These are phyloP conservation scores for Acer saccharum DNA, from an alignment of 345 rosid species.

Conservation along the genomic window DNA sequence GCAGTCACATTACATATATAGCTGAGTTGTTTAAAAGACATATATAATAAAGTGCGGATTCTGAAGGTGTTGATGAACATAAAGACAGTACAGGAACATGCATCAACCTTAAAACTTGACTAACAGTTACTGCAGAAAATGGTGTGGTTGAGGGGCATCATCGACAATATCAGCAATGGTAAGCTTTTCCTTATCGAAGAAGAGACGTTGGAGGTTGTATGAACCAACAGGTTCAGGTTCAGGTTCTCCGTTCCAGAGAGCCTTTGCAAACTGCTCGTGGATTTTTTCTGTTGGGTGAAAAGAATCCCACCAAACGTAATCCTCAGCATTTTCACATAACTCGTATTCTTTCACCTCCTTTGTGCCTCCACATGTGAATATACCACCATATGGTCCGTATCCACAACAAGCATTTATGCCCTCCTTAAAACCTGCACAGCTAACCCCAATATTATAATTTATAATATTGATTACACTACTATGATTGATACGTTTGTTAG, in stretches of 20 bases:
- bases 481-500: too few relatives aligned
- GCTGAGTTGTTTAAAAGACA: not conserved
- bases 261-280: conserved; percentile 43
- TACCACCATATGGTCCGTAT: conserved; percentile 43
- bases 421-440: conserved; percentile 48
- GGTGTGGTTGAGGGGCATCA: conserved; percentile 29
- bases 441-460: not conserved
- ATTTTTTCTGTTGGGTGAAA: conserved; percentile 49
- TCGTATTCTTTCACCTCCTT: conserved; percentile 27
- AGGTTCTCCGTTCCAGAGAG: conserved; percentile 35
- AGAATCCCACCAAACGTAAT: conserved; percentile 59
- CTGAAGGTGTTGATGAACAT: not conserved
- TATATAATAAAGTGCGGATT: not conserved
- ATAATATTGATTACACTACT: too few relatives aligned
- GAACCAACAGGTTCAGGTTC: conserved; percentile 32
- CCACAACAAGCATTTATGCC: conserved; percentile 55
- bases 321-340: conserved; percentile 38
- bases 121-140: not conserved
- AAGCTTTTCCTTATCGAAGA: conserved; percentile 31
- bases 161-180: conserved; percentile 44
- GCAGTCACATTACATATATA: too few relatives aligned
- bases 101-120: not conserved
- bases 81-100: not conserved
- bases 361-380: conserved; percentile 43
- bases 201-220: conserved; percentile 38